Base-by-base conservation (phyloP, 345 rosid genomes). In the Punica granatum region DNA sequence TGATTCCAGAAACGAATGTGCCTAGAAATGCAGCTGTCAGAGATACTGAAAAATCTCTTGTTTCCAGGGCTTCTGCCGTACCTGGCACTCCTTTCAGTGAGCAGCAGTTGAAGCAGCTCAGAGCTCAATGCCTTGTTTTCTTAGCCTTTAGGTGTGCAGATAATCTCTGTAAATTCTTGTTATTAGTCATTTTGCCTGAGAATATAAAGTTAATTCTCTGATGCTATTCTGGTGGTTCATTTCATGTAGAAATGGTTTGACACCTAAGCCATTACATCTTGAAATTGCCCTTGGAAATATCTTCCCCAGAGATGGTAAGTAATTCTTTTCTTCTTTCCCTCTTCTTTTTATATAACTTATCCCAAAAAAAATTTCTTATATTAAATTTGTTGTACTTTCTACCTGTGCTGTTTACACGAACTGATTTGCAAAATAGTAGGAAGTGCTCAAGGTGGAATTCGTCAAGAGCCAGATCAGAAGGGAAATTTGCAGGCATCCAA, bases 101-200 rank as follows among this genome's bases (percentile, higher is more conserved):
- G 68, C 92, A 92, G 61, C 98, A 92, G 73, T 74, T 92, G 76
- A 92, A 86, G 79, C 98, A 92, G 76, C 98, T 92, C 70, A 86
- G 96, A 72, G 98, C 98, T 51, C 98, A 92, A 73, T 92, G 98
- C 82, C 94, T 92, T 51, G 96, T 92, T 33, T 89, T 89, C 78
- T 72, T 92, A 76, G 96, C 98, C 41, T 88, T 92, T 78, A 85
- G 96, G 98, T 92, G 98, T 92, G 73, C 32, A 54, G 63, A 68
- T 46, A 44, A 66, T 39, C 33, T 43, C 66, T 70, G 30, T 67
- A 68, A 54, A 26, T 18, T 56, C 34, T 56, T 26, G 13, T 56
- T 56, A 26, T 56, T 11, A 28, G 0, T 5, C 12, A 56, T 28
- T 56, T 26, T 56, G 33, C 15, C 10, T 12, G 34, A 11, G 28